phyloP scores from a whole-genome alignment of 208 protist genomes.

The Leishmania martiniquensis region DNA sequence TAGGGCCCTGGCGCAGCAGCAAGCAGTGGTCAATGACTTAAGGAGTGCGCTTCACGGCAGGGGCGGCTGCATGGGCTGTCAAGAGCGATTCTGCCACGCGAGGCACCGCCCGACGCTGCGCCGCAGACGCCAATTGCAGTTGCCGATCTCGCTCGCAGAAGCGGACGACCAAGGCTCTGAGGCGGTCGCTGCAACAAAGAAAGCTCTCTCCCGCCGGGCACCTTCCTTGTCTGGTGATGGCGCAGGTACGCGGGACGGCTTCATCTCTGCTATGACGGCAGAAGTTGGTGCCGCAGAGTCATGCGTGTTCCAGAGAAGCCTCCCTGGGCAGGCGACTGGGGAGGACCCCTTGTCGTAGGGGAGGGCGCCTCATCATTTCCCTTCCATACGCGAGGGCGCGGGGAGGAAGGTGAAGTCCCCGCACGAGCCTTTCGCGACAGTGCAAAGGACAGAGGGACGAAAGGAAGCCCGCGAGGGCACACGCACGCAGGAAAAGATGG shows the following conservation, averaged over 20 bases:
- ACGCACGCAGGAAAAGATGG: background rate
- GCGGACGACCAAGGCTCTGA: too few relatives aligned
- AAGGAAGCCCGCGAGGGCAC: background rate
- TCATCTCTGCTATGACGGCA: constrained; percentile 22
- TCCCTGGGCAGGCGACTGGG: constrained; percentile 23
- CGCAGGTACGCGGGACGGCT: background rate
- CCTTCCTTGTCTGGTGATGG: background rate
- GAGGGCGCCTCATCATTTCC: background rate
- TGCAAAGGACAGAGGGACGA: too few relatives aligned
- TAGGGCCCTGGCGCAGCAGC: constrained; percentile 41
- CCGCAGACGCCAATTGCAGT: constrained; percentile 5
- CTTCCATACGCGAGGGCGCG: background rate
- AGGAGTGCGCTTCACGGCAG: constrained; percentile 12
- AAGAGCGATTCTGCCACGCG: background rate
- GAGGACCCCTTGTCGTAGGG: constrained; percentile 24
- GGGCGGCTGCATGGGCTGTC: too few relatives aligned
- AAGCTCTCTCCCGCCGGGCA: background rate
- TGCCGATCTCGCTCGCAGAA: constrained; percentile 1
- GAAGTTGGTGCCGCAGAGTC: constrained; percentile 17
- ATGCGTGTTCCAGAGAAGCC: constrained; percentile 8
- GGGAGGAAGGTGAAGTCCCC: too few relatives aligned
- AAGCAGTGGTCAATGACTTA: constrained; percentile 45
- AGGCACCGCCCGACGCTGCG: background rate
- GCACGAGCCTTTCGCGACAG: too few relatives aligned
- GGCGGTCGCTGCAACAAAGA: too few relatives aligned